Evolutionary conservation across 2,329 filamentous ascomycete species (phyloP), one percentile per base, ranked within the genome.

Genomic region (Alternaria atra): DNA sequence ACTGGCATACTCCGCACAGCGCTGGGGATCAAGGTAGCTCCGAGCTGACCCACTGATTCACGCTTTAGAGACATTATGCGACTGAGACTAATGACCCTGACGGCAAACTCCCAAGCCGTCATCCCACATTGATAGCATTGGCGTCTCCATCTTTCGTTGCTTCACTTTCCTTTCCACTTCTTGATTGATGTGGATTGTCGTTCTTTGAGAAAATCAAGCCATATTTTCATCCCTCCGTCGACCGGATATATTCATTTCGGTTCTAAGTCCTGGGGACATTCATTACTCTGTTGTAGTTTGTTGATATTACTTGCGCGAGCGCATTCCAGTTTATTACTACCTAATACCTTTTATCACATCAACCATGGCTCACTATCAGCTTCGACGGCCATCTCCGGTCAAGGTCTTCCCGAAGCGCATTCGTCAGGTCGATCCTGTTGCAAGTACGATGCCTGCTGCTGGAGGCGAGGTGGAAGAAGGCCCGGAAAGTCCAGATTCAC

Each of bases 231-330:
- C 27, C 17, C 52, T 72, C 74, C 72, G 73, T 76, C 75, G 74
- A 77, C 53, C 73, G 74, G 72, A 66, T 69, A 57, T 55, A 61
- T 61, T 65, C 34, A 60, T 55, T 73, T 69, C 52, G 27, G 58
- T 70, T 71, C 57, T 32, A 66, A 53, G 71, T 76, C 74, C 72
- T 71, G 71, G 70, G 30, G 73, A 74, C 73, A 55, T 58, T 62
- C 60, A 52, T 59, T 63, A 51, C 29, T 10, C 20, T 48, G 10
- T 23, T 55, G 27, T 50, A 43, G 37, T 39, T 53, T 61, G 47
- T 54, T 58, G 52, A 34, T 46, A 37, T 53, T 50, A 50, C 23
- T 58, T 59, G 40, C 34, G 43, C 56, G 44, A 48, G 37, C 39
- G 55, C 58, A 59, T 50, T 55, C 43, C 56, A 56, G 46, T 54